Conservation (phyloP, 1,284 basidiomycete species). For the Somion occarium region DNA sequence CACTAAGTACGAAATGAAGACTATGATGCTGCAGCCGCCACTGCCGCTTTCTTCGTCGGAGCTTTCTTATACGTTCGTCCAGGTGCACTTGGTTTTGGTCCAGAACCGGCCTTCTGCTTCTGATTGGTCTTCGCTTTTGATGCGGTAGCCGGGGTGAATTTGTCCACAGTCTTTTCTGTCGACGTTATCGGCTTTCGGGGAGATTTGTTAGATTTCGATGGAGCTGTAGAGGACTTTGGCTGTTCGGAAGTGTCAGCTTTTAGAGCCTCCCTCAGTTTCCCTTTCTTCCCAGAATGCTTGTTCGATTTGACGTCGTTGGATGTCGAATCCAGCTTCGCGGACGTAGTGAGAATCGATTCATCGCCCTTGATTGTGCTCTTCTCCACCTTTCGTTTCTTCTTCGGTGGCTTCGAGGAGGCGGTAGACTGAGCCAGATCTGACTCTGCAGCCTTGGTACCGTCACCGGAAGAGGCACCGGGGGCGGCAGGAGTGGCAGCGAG, state of each 20-base stretch:
- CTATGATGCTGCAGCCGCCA: too few species aligned
- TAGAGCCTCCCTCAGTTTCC: not conserved
- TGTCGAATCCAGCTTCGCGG: not conserved
- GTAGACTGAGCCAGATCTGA: constrained; percentile 1
- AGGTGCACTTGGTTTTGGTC: not conserved
- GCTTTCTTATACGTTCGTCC: not conserved
- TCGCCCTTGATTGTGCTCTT: not conserved
- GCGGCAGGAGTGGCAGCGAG: not conserved
- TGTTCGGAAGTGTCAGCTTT: not conserved
- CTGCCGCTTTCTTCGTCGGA: too few species aligned
- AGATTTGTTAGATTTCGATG: too few species aligned
- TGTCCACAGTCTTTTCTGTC: not conserved
- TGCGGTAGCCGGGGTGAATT: not conserved
- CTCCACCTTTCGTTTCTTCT: constrained; percentile 27
- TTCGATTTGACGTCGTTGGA: not conserved
- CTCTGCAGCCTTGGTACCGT: not conserved
- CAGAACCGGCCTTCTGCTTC: constrained; percentile 1
- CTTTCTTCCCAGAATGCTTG: not conserved
- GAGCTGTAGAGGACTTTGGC: constrained; percentile 3
- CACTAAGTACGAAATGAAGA: too few species aligned
- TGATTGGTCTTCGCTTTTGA: constrained; percentile 2
- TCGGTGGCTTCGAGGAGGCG: constrained; percentile 9
- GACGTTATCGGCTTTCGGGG: not conserved
- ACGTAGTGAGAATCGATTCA: not conserved
- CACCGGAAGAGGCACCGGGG: not conserved